Evolutionary conservation across 208 protist species (phyloP), one percentile per base, ranked within the genome.

Genomic region (Vickermania spadyakhi): DNA sequence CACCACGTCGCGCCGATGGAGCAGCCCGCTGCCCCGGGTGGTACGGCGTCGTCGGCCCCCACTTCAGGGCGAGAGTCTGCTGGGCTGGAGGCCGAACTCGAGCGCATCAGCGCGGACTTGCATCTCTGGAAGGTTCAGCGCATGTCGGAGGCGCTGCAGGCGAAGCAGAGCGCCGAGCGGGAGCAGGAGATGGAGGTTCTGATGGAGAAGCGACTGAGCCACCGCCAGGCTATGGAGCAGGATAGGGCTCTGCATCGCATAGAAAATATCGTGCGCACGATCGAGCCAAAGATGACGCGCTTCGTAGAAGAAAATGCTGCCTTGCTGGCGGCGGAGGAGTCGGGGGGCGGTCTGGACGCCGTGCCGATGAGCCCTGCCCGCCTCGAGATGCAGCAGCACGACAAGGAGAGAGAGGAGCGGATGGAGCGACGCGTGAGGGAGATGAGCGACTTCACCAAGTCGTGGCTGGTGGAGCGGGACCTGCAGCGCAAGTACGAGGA

Each of bases 171-270:
- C 1, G 23, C 25, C 13, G 50, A 36, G 31, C 21, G 23, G 4
- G n/a, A 67, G 23, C 27, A 42, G 54, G 4, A 61, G 41, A 14
- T 66, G 18, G 60, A 85, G 28, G 31, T 61, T n/a, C 51, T 68
- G 22, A 78, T 90, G 66, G 67, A 76, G 61, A 25, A 4, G 23
- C 73, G 83, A 11, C 52, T 90, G 45, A 52, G 36, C 41, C 50
- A 63, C 26, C 60, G 56, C 28, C 75, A 72, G 22, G 49, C 27
- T 5, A 57, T 49, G 14, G 79, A 90, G 67, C 78, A 76, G 5
- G 60, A 75, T 23, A 78, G 83, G n/a, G 65, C 79, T 18, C 58
- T 82, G 31, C 76, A 72, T 36, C 83, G 83, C n/a, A 70, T 86
- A 13, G 27, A 59, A 4, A 58, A 36, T 1, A 73, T 88, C 2